phyloP scores from a whole-genome alignment of 140 eudicot genomes.

The Oenanthe javanica region DNA sequence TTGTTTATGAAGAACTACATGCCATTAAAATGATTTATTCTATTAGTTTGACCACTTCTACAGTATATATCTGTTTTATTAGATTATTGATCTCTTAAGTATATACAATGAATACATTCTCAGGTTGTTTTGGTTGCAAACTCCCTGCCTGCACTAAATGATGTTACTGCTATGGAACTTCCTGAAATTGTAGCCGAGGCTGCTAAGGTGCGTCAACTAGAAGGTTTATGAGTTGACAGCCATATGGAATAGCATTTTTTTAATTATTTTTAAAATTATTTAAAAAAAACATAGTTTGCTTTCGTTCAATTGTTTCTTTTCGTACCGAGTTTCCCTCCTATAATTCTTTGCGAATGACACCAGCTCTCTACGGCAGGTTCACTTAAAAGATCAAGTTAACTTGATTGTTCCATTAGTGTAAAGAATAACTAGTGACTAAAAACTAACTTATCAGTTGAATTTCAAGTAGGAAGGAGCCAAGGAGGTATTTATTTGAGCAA shows the following conservation, averaged over 20 bases:
- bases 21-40: background rate
- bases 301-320: background rate
- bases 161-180: slow-evolving; percentile 92
- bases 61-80: background rate
- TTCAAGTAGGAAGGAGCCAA: background rate
- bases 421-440: background rate
- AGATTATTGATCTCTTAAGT: background rate
- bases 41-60: background rate
- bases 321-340: background rate
- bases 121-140: slow-evolving; percentile 97
- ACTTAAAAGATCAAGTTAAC: background rate
- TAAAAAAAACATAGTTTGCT: background rate
- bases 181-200: slow-evolving; percentile 97
- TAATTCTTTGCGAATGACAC: background rate
- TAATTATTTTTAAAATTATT: background rate
- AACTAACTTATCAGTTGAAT: background rate
- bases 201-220: slow-evolving; percentile 58
- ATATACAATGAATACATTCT: background rate
- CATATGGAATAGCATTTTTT: background rate
- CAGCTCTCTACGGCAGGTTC: background rate
- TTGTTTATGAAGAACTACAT: background rate
- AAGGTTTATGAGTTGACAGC: background rate
- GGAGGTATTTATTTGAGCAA: background rate
- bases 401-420: background rate
- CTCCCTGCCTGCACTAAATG: slow-evolving; percentile 96